phyloP scores from a whole-genome alignment of 1,284 basidiomycete species.

The Microbotryum lychnidis-dioicae region DNA sequence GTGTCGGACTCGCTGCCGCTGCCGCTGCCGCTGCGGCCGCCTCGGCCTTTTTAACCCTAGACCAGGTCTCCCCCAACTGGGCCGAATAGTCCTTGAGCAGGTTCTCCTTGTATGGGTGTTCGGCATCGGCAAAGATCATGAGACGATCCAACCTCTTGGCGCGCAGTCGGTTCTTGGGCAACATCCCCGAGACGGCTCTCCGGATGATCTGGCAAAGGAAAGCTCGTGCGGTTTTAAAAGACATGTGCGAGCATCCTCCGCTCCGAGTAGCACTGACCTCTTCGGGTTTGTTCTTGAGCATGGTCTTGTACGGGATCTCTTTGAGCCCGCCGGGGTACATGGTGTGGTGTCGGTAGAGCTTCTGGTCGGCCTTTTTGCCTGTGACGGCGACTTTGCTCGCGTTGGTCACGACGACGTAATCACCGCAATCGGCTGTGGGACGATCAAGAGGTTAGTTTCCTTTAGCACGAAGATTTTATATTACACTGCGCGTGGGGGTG shows the following conservation, averaged over 20 bases:
- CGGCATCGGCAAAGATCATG: conserved; percentile 62
- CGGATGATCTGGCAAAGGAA: conserved; percentile 65
- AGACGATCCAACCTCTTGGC: conserved; percentile 74
- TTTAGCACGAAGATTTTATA: not conserved
- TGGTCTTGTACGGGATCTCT: conserved; percentile 69
- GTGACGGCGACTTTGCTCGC: conserved; percentile 77
- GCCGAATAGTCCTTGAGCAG: conserved; percentile 32
- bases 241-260: not conserved
- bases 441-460: not conserved
- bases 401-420: conserved; percentile 96
- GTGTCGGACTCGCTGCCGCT: no score
- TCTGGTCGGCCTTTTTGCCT: conserved; percentile 78
- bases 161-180: conserved; percentile 89
- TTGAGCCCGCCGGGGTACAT: conserved; percentile 93
- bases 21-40: no score
- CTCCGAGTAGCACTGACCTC: conserved; percentile 55
- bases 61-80: conserved; percentile 22
- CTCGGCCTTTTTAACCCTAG: conserved; percentile 5
- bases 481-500: no score
- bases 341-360: conserved; percentile 80
- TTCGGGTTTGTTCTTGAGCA: conserved; percentile 80
- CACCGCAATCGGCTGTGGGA: conserved; percentile 75
- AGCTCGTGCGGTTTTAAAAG: not conserved
- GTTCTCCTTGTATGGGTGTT: conserved; percentile 39
- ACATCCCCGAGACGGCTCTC: conserved; percentile 91